Evolutionary conservation across 495 filamentous ascomycete species (phyloP).

Genomic region (Astrothelium macrocarpum): DNA sequence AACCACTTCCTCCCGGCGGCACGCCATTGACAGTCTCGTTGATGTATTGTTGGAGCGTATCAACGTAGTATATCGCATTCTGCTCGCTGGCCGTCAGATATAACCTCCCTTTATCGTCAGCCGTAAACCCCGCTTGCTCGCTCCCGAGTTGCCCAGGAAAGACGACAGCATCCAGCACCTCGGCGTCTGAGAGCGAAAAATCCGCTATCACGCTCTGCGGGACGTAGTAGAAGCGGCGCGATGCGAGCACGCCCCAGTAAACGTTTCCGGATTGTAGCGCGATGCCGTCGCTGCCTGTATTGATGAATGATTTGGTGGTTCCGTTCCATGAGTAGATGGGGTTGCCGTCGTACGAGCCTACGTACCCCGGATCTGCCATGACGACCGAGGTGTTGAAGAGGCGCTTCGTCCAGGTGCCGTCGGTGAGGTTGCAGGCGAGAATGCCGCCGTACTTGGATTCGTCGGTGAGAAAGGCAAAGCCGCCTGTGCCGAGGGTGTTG

Average conservation of each 20-base stretch:
- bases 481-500: conserved; percentile 23
- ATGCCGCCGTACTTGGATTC: conserved; percentile 20
- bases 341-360: conserved; percentile 23
- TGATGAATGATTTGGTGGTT: conserved; percentile 18
- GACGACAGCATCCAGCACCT: conserved; percentile 21
- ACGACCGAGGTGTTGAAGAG: conserved; percentile 23
- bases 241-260: conserved; percentile 25
- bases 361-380: conserved; percentile 20
- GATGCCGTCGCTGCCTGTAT: conserved; percentile 23
- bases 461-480: conserved; percentile 26
- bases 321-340: conserved; percentile 26
- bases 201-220: conserved; percentile 19
- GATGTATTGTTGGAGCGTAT: conserved; percentile 19
- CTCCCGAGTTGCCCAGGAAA: conserved; percentile 19
- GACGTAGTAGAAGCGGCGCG: conserved; percentile 22
- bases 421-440: conserved; percentile 20
- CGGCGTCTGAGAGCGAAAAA: conserved; percentile 13
- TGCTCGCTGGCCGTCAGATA: conserved; percentile 25
- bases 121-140: conserved; percentile 26
- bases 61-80: conserved; percentile 25
- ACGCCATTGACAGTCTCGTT: conserved; percentile 21
- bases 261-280: conserved; percentile 23
- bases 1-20: conserved; percentile 14
- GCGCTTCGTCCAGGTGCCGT: conserved; percentile 17
- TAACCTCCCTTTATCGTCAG: conserved; percentile 22